These are phyloP conservation scores for Leccinum pachyderme DNA, from an alignment of 1,284 basidiomycete genomes.

Conservation along the genomic window DNA sequence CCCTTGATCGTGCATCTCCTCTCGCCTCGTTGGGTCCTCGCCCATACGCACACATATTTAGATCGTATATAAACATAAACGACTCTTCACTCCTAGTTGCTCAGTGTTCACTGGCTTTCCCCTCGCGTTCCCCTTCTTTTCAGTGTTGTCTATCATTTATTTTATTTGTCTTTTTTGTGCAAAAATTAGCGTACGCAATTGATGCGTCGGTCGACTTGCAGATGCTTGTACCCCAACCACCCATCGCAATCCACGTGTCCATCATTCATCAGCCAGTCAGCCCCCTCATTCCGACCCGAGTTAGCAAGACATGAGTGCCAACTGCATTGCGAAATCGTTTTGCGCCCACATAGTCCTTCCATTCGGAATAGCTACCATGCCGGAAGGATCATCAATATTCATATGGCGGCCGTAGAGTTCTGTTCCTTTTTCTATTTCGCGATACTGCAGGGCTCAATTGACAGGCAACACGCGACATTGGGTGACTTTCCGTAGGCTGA, in stretches of 20 bases:
- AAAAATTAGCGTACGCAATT: neutral
- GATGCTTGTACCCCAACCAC: neutral
- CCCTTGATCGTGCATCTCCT: conserved; percentile 11
- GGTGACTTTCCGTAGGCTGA: too few relatives aligned
- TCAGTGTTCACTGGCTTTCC: conserved; percentile 10
- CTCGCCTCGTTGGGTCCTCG: neutral
- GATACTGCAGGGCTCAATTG: neutral
- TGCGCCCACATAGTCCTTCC: conserved; percentile 11
- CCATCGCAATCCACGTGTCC: neutral
- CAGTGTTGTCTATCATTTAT: neutral
- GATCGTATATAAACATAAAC: conserved; percentile 18
- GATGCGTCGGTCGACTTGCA: neutral
- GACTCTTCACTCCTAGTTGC: neutral
- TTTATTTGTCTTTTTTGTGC: conserved; percentile 2
- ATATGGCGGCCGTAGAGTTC: neutral
- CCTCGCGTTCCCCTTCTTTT: neutral
- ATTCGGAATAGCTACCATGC: conserved; percentile 8
- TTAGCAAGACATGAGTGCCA: neutral
- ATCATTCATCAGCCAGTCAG: neutral
- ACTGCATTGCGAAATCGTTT: conserved; percentile 17
- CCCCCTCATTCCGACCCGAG: neutral
- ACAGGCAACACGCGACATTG: neutral
- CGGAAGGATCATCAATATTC: conserved; percentile 27
- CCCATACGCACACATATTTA: conserved; percentile 15
- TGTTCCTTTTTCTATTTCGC: neutral